Percentiles rank a stretch among this genome's conserved stretches.
Evolutionary conservation across 2,329 filamentous ascomycete genomes (phyloP).

Genomic region (Triangularia setosa): DNA sequence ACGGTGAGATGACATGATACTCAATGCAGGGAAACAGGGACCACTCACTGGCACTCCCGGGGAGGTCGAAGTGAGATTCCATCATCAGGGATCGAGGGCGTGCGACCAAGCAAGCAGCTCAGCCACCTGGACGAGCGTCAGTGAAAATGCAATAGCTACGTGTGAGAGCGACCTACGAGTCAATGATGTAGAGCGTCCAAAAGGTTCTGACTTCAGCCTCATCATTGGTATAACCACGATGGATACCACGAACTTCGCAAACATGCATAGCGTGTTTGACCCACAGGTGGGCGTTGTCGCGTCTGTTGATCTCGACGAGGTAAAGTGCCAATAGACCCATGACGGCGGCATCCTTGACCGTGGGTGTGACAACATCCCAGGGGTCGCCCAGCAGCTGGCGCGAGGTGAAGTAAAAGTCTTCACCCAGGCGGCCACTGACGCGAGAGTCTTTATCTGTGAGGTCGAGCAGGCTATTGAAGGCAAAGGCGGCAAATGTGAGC

Average conservation of each 20-base stretch:
- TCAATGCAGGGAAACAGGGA: background rate
- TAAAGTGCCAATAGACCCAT: slow-evolving; percentile 48
- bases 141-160: background rate
- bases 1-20: background rate
- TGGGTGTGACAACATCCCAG: slow-evolving; percentile 40
- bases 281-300: slow-evolving; percentile 47
- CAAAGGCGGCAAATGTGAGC: slow-evolving; percentile 36
- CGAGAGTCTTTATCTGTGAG: slow-evolving; percentile 30
- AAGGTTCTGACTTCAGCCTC: slow-evolving; percentile 46
- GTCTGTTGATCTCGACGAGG: slow-evolving; percentile 45
- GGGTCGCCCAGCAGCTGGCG: slow-evolving; percentile 43
- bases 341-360: slow-evolving; percentile 41
- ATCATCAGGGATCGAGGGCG: slow-evolving; percentile 44
- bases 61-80: slow-evolving; percentile 43
- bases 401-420: slow-evolving; percentile 44
- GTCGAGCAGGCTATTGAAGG: slow-evolving; percentile 34
- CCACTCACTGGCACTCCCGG: slow-evolving; percentile 25
- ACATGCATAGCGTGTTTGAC: slow-evolving; percentile 46
- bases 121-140: slow-evolving; percentile 30
- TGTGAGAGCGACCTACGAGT: slow-evolving; percentile 34
- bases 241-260: slow-evolving; percentile 46
- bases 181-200: slow-evolving; percentile 51
- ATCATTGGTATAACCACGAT: slow-evolving; percentile 33
- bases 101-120: slow-evolving; percentile 48
- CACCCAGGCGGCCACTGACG: slow-evolving; percentile 35